Base-by-base conservation (phyloP, 163 green algal genomes). In the Chlamydomonas reinhardtii region DNA sequence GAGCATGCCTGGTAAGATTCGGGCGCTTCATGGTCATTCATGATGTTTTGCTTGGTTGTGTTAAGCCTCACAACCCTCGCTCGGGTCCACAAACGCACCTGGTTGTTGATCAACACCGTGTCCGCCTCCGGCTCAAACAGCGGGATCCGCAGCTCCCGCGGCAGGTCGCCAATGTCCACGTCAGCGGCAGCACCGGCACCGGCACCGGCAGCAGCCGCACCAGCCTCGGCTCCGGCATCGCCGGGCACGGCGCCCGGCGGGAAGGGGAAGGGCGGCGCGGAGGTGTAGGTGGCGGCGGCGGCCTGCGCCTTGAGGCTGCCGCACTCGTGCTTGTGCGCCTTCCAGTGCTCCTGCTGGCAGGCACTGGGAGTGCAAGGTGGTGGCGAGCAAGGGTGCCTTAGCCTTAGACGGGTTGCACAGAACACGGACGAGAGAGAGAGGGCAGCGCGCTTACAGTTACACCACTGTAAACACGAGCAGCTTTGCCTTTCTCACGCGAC, bases 261-360 rank as follows among this genome's bases (percentile, higher is more conserved):
- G 48, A 17, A 19, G 48, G 48, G 48, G 48, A 56, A 56, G 48
- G 9, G 48, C 48, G 48, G 48, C 48, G 19, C 48, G 6, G 48
- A 17, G 48, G 48, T 56, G 19, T 56, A 35, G 34, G 61, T 27
- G 54, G 76, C 62, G 11, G 37, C 24, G 61, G 76, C 76, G 37
- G 61, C 35, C 35, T 72, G 48, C 48, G 48, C 48, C 48, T 56
- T 56, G 48, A 56, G 48, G 12, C 11, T 5, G 19, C 37, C 12
- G 62, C 76, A 83, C 25, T 83, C 32, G 61, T 39, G 24, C 62
- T 83, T 83, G 64, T 83, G 76, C 16, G 0, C 37, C 19, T 64
- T 48, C 73, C 73, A 78, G 73, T 78, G 73, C 27, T 48, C 73
- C 43, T 29, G 14, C 48, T 78, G 73, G 73, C 73, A 78, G 9